These are phyloP conservation scores for Besnoitia besnoiti DNA, from an alignment of 169 alveolate species.

Conservation along the genomic window DNA sequence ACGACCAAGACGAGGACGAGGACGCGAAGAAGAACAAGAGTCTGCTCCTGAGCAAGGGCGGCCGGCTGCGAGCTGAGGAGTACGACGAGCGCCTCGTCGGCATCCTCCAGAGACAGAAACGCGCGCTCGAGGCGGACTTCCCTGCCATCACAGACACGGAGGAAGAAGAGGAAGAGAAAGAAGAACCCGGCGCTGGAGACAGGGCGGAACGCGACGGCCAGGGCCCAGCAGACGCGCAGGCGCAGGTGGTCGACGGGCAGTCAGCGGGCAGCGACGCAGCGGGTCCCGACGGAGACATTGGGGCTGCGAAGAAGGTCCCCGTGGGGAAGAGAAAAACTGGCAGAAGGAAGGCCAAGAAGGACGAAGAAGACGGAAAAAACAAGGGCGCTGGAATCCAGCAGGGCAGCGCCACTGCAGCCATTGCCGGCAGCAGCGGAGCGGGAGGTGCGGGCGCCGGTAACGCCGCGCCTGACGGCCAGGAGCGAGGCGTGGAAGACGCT, in stretches of 20 bases:
- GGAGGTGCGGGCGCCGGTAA: constrained; percentile 63
- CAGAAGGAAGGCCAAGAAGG: not conserved
- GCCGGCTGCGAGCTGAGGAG: constrained; percentile 82
- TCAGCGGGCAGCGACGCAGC: too few species aligned
- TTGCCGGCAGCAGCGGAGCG: constrained; percentile 6
- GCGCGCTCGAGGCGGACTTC: constrained; percentile 79
- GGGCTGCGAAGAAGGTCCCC: not conserved
- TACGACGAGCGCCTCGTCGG: constrained; percentile 76
- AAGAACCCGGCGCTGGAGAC: not conserved
- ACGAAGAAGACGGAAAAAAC: not conserved
- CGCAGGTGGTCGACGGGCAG: too few species aligned
- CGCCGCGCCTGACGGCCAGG: too few species aligned
- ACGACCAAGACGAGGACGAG: not conserved
- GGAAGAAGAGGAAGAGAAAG: constrained; percentile 5
- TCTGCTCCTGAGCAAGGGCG: constrained; percentile 58
- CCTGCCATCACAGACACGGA: constrained; percentile 80
- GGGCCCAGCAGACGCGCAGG: too few species aligned
- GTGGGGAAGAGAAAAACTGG: not conserved
- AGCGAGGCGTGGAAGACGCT: constrained; percentile 57
- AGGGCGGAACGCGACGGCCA: constrained; percentile 19
- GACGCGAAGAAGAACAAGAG: constrained; percentile 1
- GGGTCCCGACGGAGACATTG: too few species aligned
- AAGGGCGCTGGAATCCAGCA: too few species aligned
- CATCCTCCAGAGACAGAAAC: constrained; percentile 78
- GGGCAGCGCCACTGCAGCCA: too few species aligned